Conservation (phyloP, 2,329 filamentous ascomycete genomes). For the Teratosphaeria viscida region DNA sequence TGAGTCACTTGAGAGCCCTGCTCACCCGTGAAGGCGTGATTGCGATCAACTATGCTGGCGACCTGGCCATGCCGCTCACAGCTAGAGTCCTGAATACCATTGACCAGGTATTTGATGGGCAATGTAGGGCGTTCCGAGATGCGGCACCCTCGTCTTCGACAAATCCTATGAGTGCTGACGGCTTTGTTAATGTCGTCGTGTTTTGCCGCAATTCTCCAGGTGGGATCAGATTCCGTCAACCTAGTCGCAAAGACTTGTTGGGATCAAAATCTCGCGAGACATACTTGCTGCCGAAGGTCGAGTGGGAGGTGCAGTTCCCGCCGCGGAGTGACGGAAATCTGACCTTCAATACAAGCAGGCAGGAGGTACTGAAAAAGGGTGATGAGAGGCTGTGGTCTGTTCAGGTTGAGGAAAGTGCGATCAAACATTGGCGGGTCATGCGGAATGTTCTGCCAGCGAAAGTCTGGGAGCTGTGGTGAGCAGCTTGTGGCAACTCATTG, state of each 20-base stretch:
- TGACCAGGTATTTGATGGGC: constrained; percentile 64
- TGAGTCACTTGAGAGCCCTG: constrained; percentile 58
- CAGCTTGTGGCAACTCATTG: too few species aligned
- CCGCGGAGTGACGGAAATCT: not conserved
- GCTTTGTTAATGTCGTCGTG: constrained; percentile 94
- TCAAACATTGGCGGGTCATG: constrained; percentile 90
- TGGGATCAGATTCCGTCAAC: constrained; percentile 50
- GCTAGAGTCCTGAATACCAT: constrained; percentile 76
- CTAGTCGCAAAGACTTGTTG: constrained; percentile 56
- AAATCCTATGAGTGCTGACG: constrained; percentile 31
- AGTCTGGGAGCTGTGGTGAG: constrained; percentile 83
- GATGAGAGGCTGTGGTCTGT: constrained; percentile 56
- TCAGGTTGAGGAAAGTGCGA: constrained; percentile 65
- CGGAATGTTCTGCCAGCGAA: constrained; percentile 63
- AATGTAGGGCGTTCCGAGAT: constrained; percentile 83
- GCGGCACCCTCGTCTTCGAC: constrained; percentile 38
- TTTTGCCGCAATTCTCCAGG: constrained; percentile 66
- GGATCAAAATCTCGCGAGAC: constrained; percentile 58
- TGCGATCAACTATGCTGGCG: constrained; percentile 94
- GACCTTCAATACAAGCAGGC: constrained; percentile 21
- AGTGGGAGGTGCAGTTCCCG: constrained; percentile 45
- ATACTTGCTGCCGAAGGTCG: constrained; percentile 62
- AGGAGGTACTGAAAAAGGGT: constrained; percentile 38
- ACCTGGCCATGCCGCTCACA: constrained; percentile 66
- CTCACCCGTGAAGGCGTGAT: constrained; percentile 71